Conservation (phyloP, 495 filamentous ascomycete species). For the Durotheca rogersii region DNA sequence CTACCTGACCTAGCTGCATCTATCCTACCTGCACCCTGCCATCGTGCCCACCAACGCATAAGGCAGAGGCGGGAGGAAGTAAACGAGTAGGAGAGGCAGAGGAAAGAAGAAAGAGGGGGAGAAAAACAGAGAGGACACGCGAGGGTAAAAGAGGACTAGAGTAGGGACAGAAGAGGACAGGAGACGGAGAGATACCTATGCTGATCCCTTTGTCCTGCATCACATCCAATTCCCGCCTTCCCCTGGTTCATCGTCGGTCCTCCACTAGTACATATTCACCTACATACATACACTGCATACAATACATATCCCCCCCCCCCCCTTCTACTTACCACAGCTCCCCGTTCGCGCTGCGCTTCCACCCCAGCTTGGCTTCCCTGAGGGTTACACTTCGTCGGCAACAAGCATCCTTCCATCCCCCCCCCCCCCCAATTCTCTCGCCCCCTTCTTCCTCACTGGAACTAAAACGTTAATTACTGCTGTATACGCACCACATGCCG, state of each 20-base stretch:
- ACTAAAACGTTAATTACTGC: constrained; percentile 27
- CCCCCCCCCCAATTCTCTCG: constrained; percentile 12
- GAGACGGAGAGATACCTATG: neutral
- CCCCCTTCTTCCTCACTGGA: constrained; percentile 11
- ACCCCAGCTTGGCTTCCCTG: constrained; percentile 10
- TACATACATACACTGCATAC: too few species aligned
- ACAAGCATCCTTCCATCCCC: constrained; percentile 20
- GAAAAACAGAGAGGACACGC: too few species aligned
- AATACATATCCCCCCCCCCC: constrained; percentile 3
- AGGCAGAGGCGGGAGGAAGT: neutral
- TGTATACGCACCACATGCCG: constrained; percentile 30
- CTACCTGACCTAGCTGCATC: neutral
- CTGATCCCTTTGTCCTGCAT: constrained; percentile 31
- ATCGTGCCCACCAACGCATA: neutral
- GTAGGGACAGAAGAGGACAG: too few species aligned
- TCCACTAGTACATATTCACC: too few species aligned
- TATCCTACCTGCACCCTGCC: neutral
- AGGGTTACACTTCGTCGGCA: constrained; percentile 30
- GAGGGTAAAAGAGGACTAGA: too few species aligned
- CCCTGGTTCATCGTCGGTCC: neutral
- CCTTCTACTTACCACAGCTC: constrained; percentile 27
- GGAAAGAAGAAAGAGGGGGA: too few species aligned
- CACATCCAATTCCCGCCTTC: constrained; percentile 19
- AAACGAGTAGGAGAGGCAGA: too few species aligned
- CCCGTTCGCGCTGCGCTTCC: constrained; percentile 18